Evolutionary conservation across 352 stramenopile species (phyloP), one percentile per base, ranked within the genome.

Genomic region (Hyaloperonospora brassicae): DNA sequence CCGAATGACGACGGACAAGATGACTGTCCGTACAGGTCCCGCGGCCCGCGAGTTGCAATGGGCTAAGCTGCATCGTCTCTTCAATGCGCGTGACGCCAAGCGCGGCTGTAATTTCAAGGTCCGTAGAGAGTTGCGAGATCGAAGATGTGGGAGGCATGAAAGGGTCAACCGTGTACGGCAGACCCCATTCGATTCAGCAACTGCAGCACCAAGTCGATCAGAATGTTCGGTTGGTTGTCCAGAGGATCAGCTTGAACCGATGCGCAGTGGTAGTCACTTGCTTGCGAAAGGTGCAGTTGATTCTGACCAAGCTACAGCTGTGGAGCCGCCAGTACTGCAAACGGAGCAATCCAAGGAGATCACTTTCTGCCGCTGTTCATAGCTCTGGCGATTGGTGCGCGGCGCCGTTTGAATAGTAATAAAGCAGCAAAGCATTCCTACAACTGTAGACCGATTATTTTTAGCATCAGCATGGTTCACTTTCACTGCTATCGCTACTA

Each of bases 61-160:
- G 78, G 83, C 63, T 3, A 72, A 65, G 30, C 55, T 66, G 5
- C 61, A 70, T 3, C 70, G 57, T 47, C 49, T 90, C 30, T 93
- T 93, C 45, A 62, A 84, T 1, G 27, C 62, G 5, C 79, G 83
- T 38, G 82, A 89, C 52, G 83, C 79, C 0, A 64, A 67, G 24
- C 49, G 65, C 11, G 83, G 83, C 12, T 88, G 78, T 51, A 80
- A 93, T 53, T 93, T 90, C 49, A 67, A 89, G 38, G 52, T 61
- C n/a, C 83, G 83, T 11, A 85, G 84, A 50, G 44, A 75, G 22
- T 52, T 90, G 23, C 69, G 76, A 49, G 72, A 89, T 52, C 14
- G 50, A 21, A 72, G 65, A 46, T 42, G 70, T 23, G 45, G 44
- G 2, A 40, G 17, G 12, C 31, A 50, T 55, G 31, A 60, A 40